Evolutionary conservation across 129 eudicot species (phyloP), one percentile per base, ranked within the genome.

Genomic region (Flaveria bidentis): DNA sequence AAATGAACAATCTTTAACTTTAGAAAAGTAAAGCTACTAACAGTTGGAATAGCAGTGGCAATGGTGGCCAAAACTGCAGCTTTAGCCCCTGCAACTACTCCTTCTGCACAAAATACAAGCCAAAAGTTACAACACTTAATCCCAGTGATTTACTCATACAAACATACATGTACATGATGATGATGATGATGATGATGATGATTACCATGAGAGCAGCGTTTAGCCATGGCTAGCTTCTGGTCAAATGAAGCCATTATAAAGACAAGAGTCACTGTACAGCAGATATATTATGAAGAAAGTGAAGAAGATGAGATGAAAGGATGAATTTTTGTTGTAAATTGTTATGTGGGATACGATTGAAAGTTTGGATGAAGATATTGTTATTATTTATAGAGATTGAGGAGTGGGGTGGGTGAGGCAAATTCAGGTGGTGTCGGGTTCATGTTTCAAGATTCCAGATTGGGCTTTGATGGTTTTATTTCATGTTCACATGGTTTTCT

Each of bases 31-130:
- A 17, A 53, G 42, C 17, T 47, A 22, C 44, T 25, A 46, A 93
- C 97, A 68, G 98, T 90, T 55, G 98, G 98, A 58, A 93, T 86
- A 26, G 98, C 98, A 79, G 98, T 83, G 62, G 97, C 98, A 87
- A 93, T 67, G 18, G 90, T 78, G 55, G 98, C 96, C 69, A 90
- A 70, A 2, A 64, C 87, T 25, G 98, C 96, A 53, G 98, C 98
- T 83, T 92, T 93, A 25, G 97, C 89, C 90, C 98, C 97, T 15
- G 98, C 98, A 69, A 88, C 78, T 4, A 65, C 98, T 79, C 98
- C 98, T 80, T 93, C 96, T 93, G 83, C 67, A 84, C 5, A 68
- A 69, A 4, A 58, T 28, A 65, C 66, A 67, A 53, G 8, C 0
- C 58, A 71, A 36, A 58, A 49, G 47, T 14, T 16, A 30, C 23